Percentiles rank a stretch among this genome's conserved stretches.
Evolutionary conservation across 2,329 filamentous ascomycete species (phyloP).

Genomic region (Colletotrichum sp.): DNA sequence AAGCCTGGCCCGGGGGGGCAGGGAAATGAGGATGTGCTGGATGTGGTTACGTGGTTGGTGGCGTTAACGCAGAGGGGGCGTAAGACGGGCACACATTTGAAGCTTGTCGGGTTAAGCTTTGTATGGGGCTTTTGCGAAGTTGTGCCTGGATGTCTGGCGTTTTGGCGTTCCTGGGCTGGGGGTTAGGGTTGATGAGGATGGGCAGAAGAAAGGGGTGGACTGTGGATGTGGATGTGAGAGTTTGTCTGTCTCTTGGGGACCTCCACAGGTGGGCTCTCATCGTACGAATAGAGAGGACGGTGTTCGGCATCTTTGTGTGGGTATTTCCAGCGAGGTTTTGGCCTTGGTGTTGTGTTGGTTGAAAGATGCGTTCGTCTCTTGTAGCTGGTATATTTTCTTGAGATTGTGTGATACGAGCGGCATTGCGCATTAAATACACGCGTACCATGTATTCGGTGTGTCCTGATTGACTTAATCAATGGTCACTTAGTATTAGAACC

Average conservation of each 20-base stretch:
- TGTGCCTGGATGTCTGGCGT: not conserved
- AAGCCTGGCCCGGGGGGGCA: not conserved
- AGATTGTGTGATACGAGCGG: not conserved
- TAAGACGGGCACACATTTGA: not conserved
- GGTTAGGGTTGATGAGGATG: not conserved
- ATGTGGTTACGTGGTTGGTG: not conserved
- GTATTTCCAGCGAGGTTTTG: not conserved
- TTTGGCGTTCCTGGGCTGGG: not conserved
- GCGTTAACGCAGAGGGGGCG: not conserved
- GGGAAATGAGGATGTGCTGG: not conserved
- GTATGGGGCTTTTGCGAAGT: not conserved
- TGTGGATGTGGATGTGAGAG: not conserved
- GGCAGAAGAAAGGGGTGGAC: not conserved
- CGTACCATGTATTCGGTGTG: not conserved
- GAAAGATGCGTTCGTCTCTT: not conserved
- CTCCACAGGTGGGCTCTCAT: not conserved
- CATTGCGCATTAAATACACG: not conserved
- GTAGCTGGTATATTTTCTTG: not conserved
- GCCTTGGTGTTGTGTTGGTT: not conserved
- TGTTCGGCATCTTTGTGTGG: not conserved
- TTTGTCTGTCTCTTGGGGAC: not conserved
- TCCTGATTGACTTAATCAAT: not conserved
- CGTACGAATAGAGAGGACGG: not conserved
- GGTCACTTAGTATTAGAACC: not conserved
- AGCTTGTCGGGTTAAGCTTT: not conserved